These are phyloP conservation scores for Avena eriantha DNA, from an alignment of 176 grass and related monocot species.

Conservation along the genomic window DNA sequence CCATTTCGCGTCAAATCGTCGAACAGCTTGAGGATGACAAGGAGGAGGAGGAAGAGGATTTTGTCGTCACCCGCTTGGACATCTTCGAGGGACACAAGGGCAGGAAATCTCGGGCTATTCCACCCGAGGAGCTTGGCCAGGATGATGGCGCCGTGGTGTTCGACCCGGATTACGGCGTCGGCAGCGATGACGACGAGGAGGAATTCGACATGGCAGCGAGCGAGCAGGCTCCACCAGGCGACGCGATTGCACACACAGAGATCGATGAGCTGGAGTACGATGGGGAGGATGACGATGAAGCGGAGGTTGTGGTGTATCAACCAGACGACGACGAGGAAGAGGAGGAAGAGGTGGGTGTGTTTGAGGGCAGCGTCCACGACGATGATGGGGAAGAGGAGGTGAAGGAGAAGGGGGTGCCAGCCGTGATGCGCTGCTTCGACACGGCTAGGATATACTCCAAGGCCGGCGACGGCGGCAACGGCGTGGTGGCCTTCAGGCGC, in stretches of 20 bases:
- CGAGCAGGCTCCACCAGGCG: not conserved
- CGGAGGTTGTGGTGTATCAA: slow-evolving; percentile 44
- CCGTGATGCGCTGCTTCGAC: slow-evolving; percentile 98
- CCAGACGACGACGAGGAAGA: slow-evolving; percentile 24
- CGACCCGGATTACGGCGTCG: slow-evolving; percentile 50
- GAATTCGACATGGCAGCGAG: slow-evolving; percentile 30
- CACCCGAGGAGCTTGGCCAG: slow-evolving; percentile 38
- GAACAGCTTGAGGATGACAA: slow-evolving; percentile 39
- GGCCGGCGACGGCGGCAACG: slow-evolving; percentile 92
- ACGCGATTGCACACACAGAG: slow-evolving; percentile 9
- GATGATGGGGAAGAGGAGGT: slow-evolving; percentile 35
- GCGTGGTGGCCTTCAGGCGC: slow-evolving; percentile 85
- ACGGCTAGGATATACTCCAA: slow-evolving; percentile 88
- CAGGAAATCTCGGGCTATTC: not conserved
- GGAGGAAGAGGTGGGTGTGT: slow-evolving; percentile 20
- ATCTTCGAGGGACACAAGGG: slow-evolving; percentile 32
- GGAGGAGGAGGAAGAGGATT: slow-evolving; percentile 5
- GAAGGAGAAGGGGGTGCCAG: slow-evolving; percentile 95
- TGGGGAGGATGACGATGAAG: slow-evolving; percentile 35
- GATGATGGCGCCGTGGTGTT: slow-evolving; percentile 44
- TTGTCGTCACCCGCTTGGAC: slow-evolving; percentile 42
- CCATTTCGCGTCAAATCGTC: slow-evolving; percentile 37
- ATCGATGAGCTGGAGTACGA: slow-evolving; percentile 38
- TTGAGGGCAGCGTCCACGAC: slow-evolving; percentile 12
- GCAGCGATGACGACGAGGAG: slow-evolving; percentile 43